Evolutionary conservation across 495 filamentous ascomycete species (phyloP), one percentile per base, ranked within the genome.

Genomic region (Trichoderma erinaceum): DNA sequence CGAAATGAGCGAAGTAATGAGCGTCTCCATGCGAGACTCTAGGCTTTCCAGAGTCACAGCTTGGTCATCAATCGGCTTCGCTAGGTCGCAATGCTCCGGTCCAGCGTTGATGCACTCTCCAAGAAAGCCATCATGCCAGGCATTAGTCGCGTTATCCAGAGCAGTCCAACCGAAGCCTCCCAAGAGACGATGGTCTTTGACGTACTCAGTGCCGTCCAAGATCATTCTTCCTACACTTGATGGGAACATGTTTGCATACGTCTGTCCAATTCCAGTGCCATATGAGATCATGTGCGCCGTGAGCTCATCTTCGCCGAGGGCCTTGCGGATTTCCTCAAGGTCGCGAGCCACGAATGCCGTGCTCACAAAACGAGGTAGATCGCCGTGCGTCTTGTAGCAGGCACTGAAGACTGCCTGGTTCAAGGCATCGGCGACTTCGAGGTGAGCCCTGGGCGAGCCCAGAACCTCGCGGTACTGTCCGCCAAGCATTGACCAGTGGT

Each of bases 221-320:
- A 84, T 78, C 58, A 83, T 71, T 12, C 81, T 76, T 18, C 80
- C 82, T 4, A 80, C 80, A 64, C 75, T 78, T 68, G 75, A 72
- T 11, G 81, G 81, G 41, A 82, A 83, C 79, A 80, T 81, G 46
- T 76, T 74, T 50, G 75, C 81, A 71, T 82, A 84, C 16, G 76
- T 91, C 73, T 85, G 78, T 0, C 88, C 88, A 4, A 91, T 83
- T 5, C 87, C 75, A 1, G 87, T 89, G 4, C 89, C 89, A 70
- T 91, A 91, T n/a, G 85, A 88, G 18, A 89, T 83, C 12, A 89
- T 84, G 79, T 88, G 89, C 63, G 85, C 89, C 7, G 85, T 79
- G 23, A 90, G 25, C 65, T 81, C 78, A 25, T 78, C 76, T 70
- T 83, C 78, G 35, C 75, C 77, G 50, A 83, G 79, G 3, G 79